Conservation (phyloP, 768 basidiomycete species). For the Pulveroboletus sp. region DNA sequence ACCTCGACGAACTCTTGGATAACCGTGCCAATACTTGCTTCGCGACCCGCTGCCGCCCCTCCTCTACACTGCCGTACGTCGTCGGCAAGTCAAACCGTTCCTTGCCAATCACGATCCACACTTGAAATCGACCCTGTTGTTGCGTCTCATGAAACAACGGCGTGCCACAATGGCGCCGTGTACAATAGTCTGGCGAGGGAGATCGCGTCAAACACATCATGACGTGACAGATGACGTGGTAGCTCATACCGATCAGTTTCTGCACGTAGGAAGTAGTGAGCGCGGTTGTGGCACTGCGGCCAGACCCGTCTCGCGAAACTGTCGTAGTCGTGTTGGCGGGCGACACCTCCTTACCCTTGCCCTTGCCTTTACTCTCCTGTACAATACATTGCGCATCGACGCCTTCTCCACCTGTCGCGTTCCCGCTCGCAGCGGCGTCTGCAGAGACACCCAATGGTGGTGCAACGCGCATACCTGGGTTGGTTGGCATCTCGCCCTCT, state of each 20-base stretch:
- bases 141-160: slow-evolving; percentile 37
- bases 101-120: slow-evolving; percentile 47
- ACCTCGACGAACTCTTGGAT: slow-evolving; percentile 16
- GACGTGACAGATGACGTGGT: background rate
- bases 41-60: slow-evolving; percentile 43
- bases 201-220: background rate
- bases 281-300: background rate
- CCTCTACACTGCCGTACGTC: slow-evolving; percentile 35
- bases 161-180: slow-evolving; percentile 9
- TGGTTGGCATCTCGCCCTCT: slow-evolving; percentile 4
- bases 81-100: slow-evolving; percentile 44
- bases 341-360: slow-evolving; percentile 7
- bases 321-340: slow-evolving; percentile 1
- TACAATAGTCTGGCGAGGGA: slow-evolving; percentile 20
- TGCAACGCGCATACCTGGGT: slow-evolving; percentile 8
- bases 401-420: background rate
- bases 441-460: background rate
- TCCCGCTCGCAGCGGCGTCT: background rate
- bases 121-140: slow-evolving; percentile 27
- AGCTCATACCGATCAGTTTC: slow-evolving; percentile 12
- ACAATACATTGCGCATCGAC: background rate
- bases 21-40: slow-evolving; percentile 43
- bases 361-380: slow-evolving; percentile 3
- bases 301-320: background rate
- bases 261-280: slow-evolving; percentile 17